These are phyloP conservation scores for Tolypocladium ophioglossoides DNA, from an alignment of 2,329 filamentous ascomycete species.

Conservation along the genomic window DNA sequence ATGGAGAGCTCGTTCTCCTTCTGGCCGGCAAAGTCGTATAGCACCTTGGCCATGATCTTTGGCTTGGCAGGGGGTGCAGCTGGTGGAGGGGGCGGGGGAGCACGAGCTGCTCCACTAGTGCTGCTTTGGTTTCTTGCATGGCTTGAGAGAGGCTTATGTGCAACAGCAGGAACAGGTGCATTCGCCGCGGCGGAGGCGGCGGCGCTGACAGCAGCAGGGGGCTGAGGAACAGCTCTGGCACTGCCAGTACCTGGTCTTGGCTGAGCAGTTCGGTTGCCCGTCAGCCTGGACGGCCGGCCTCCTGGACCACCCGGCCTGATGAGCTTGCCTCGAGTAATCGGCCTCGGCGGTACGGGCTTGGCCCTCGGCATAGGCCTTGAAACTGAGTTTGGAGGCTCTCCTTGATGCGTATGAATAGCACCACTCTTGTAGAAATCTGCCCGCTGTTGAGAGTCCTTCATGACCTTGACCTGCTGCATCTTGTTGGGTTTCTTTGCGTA, in stretches of 20 bases:
- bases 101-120: slow-evolving; percentile 38
- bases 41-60: slow-evolving; percentile 75
- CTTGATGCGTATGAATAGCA: slow-evolving; percentile 74
- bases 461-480: slow-evolving; percentile 73
- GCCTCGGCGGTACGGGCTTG: slow-evolving; percentile 76
- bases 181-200: neutral
- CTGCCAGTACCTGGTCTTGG: slow-evolving; percentile 28
- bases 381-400: slow-evolving; percentile 71
- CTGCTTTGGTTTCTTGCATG: slow-evolving; percentile 47
- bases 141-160: slow-evolving; percentile 25
- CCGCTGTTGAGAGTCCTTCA: slow-evolving; percentile 71
- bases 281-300: slow-evolving; percentile 65
- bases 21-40: slow-evolving; percentile 86
- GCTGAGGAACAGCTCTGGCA: slow-evolving; percentile 20
- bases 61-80: slow-evolving; percentile 48
- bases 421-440: slow-evolving; percentile 92
- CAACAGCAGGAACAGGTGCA: slow-evolving; percentile 3
- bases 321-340: slow-evolving; percentile 87
- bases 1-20: slow-evolving; percentile 79
- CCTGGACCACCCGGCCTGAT: slow-evolving; percentile 83
- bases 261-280: slow-evolving; percentile 35
- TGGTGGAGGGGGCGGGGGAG: slow-evolving; percentile 56
- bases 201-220: slow-evolving; percentile 16
- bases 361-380: slow-evolving; percentile 80
- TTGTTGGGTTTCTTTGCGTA: slow-evolving; percentile 98